Evolutionary conservation across 2,329 filamentous ascomycete species (phyloP), one percentile per base, ranked within the genome.

Genomic region (Epichloe elymi): DNA sequence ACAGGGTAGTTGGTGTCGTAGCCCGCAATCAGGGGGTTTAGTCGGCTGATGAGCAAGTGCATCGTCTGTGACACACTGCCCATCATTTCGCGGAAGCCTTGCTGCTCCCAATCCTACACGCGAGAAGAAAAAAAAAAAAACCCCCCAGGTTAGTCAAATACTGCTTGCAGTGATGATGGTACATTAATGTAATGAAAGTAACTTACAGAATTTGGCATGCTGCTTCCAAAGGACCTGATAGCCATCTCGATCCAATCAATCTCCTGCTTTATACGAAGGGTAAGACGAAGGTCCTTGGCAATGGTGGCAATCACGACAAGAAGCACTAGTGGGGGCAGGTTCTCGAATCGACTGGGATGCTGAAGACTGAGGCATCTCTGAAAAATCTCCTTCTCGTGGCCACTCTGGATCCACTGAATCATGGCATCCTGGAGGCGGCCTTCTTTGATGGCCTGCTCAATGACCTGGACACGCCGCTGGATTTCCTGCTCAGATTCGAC

Each of bases 361-460:
- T 67, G 68, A 4, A 64, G 60, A 54, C 65, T 65, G 11, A 71
- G 58, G 54, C 67, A 68, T 35, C 65, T 65, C 35, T 75, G 71
- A 63, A 84, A 86, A 48, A 85, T 75, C 54, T 82, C 77, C 53
- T 81, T 74, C 61, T 82, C 76, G 36, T 77, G 74, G 15, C 74
- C 75, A 57, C 75, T 76, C 65, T 86, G 82, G 51, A 85, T 75
- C 82, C 82, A 85, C 54, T 77, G 76, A 51, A 85, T 74, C 62
- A 83, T 74, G 41, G 79, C 82, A 49, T 78, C 75, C 59, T 85
- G 81, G 51, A 76, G 75, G 37, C 78, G 75, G 20, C 78, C 78
- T 33, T 76, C 73, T 37, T 75, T 71, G 67, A 93, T 80, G 42
- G 81, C 68, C 46, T 72, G 67, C 47, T 81, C 79, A 53, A 91